Evolutionary conservation across 352 stramenopile species (phyloP).

Genomic region (Phytophthora sp.): DNA sequence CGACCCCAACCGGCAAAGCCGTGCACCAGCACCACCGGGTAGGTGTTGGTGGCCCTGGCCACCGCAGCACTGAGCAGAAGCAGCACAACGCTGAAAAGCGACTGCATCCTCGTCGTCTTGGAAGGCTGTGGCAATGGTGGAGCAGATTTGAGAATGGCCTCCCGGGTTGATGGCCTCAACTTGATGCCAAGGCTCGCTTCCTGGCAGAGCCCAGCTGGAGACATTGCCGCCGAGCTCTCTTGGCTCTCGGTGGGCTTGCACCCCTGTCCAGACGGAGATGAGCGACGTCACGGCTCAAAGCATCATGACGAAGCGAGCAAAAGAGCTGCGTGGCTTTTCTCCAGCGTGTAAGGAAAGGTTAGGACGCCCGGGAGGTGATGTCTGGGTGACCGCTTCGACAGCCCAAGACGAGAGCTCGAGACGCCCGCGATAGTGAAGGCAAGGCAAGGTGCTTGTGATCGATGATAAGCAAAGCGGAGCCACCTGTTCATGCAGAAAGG

Average conservation of each 20-base stretch:
- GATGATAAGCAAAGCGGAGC: slow-evolving; percentile 12
- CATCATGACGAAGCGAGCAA: slow-evolving; percentile 14
- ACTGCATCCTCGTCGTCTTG: slow-evolving; percentile 15
- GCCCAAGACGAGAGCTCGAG: not conserved
- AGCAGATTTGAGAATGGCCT: slow-evolving; percentile 18
- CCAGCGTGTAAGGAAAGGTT: slow-evolving; percentile 17
- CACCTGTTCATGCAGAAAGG: slow-evolving; percentile 23
- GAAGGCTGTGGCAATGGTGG: not conserved
- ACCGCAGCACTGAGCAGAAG: slow-evolving; percentile 22
- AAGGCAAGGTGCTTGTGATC: slow-evolving; percentile 1
- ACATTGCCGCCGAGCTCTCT: not conserved
- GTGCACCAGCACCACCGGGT: slow-evolving; percentile 60
- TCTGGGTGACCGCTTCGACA: not conserved
- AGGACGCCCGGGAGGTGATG: slow-evolving; percentile 17
- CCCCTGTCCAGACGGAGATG: slow-evolving; percentile 5
- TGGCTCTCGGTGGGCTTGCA: slow-evolving; percentile 2
- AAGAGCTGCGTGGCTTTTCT: slow-evolving; percentile 20
- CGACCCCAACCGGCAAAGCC: slow-evolving; percentile 54
- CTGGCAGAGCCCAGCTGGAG: too few relatives aligned
- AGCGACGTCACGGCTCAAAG: slow-evolving; percentile 10
- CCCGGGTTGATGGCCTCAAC: too few relatives aligned
- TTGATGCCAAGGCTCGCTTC: too few relatives aligned
- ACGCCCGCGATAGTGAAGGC: not conserved
- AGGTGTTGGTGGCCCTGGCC: slow-evolving; percentile 36
- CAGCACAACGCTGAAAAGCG: slow-evolving; percentile 14